Evolutionary conservation across 1,139 yeast species (phyloP).

Genomic region (Yamadazyma pseudoaaseri): DNA sequence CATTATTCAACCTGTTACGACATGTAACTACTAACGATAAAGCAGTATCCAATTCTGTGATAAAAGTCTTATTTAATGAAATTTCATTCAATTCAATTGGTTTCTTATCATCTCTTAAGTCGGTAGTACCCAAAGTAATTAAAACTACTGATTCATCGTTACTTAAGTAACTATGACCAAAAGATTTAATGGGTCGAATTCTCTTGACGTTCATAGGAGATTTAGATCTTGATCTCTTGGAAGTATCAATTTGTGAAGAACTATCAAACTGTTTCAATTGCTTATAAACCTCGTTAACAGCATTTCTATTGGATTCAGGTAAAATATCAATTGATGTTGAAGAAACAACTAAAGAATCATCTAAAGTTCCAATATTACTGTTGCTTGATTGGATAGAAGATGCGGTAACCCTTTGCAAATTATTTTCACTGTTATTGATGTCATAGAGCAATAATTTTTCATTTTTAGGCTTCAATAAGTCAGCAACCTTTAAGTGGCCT

Average conservation of each 20-base stretch:
- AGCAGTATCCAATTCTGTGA: constrained; percentile 87
- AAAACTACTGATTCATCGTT: constrained; percentile 66
- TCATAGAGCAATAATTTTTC: constrained; percentile 36
- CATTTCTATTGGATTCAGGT: constrained; percentile 35
- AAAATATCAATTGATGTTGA: constrained; percentile 38
- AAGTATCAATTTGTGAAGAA: constrained; percentile 15
- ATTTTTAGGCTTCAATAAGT: constrained; percentile 50
- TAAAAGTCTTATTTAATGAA: constrained; percentile 61
- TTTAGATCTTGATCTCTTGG: constrained; percentile 21
- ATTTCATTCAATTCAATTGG: constrained; percentile 75
- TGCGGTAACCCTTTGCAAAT: constrained; percentile 30
- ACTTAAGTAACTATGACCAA: constrained; percentile 77
- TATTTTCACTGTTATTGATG: constrained; percentile 38
- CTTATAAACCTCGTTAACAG: constrained; percentile 40
- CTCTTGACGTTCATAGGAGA: constrained; percentile 29
- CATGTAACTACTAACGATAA: constrained; percentile 72
- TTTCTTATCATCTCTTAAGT: constrained; percentile 55
- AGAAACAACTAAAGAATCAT: constrained; percentile 16
- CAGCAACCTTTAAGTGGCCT: constrained; percentile 78
- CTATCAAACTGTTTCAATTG: constrained; percentile 34
- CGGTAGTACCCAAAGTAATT: constrained; percentile 86
- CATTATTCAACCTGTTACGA: constrained; percentile 39
- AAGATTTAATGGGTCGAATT: constrained; percentile 65
- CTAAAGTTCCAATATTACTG: constrained; percentile 4
- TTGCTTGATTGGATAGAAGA: constrained; percentile 17